Evolutionary conservation across 805 yeast genomes (phyloP).

Genomic region (Suhomyces pyralidae): DNA sequence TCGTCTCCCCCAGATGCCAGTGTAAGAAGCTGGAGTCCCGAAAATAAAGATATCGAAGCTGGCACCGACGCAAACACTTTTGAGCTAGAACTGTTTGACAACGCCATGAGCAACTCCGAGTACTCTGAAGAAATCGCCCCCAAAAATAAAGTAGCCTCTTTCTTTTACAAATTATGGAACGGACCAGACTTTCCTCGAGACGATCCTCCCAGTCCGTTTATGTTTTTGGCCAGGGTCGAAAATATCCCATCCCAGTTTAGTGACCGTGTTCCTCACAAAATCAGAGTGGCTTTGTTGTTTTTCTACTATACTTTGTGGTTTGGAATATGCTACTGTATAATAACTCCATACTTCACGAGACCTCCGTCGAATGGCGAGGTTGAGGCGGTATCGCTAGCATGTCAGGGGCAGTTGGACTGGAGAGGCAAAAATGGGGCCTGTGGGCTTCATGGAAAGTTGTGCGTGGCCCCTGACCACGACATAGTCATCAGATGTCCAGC

Average conservation of each 20-base stretch:
- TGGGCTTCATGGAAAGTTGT: slow-evolving; percentile 65
- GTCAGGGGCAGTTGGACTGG: slow-evolving; percentile 56
- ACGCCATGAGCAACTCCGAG: not conserved
- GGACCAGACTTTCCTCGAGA: slow-evolving; percentile 45
- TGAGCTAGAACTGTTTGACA: not conserved
- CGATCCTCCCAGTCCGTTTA: slow-evolving; percentile 9
- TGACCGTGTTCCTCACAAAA: slow-evolving; percentile 20
- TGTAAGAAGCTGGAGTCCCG: not conserved
- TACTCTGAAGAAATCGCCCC: not conserved
- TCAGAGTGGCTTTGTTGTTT: slow-evolving; percentile 27
- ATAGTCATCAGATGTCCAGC: slow-evolving; percentile 81
- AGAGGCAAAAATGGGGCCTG: slow-evolving; percentile 71
- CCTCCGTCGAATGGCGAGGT: slow-evolving; percentile 23
- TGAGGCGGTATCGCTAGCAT: slow-evolving; percentile 41
- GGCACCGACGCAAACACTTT: not conserved
- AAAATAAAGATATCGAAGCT: not conserved
- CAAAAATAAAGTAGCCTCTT: slow-evolving; percentile 1
- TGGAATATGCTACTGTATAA: slow-evolving; percentile 30
- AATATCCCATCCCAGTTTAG: slow-evolving; percentile 40
- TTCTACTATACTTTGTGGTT: slow-evolving; percentile 49
- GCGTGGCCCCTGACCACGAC: slow-evolving; percentile 46
- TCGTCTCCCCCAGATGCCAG: not conserved
- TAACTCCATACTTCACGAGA: slow-evolving; percentile 42
- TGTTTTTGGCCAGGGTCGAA: slow-evolving; percentile 33
- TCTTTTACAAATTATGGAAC: slow-evolving; percentile 43